Conservation (phyloP, 352 stramenopile species). For the Phytophthora sojae region DNA sequence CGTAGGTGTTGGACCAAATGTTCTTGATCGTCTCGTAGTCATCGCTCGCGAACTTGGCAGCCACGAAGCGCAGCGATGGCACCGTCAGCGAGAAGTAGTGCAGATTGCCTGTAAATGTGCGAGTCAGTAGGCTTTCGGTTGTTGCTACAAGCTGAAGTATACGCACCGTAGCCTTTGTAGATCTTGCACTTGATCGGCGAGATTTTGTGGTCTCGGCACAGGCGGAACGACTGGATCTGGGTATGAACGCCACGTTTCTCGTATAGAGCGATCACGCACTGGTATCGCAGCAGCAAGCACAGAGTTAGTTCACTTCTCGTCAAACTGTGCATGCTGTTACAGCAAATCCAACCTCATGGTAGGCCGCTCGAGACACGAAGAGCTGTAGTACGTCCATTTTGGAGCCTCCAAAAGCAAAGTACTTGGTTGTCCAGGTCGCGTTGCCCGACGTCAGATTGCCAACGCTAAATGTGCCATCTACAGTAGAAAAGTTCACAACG, state of each 20-base stretch:
- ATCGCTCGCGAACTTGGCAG: slow-evolving; percentile 86
- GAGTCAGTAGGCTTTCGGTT: not conserved
- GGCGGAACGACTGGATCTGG: slow-evolving; percentile 85
- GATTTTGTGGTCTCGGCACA: slow-evolving; percentile 87
- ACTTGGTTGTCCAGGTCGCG: slow-evolving; percentile 78
- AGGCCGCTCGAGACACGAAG: slow-evolving; percentile 83
- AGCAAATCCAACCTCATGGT: slow-evolving; percentile 65
- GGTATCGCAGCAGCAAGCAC: slow-evolving; percentile 3
- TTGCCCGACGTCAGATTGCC: slow-evolving; percentile 84
- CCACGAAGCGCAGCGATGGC: slow-evolving; percentile 81
- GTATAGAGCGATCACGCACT: slow-evolving; percentile 87
- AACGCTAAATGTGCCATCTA: slow-evolving; percentile 85
- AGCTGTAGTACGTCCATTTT: slow-evolving; percentile 88
- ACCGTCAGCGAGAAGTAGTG: slow-evolving; percentile 88
- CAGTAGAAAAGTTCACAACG: slow-evolving; percentile 6
- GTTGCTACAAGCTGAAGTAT: not conserved
- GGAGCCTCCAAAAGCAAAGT: slow-evolving; percentile 83
- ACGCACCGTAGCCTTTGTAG: slow-evolving; percentile 84
- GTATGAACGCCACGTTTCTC: slow-evolving; percentile 85
- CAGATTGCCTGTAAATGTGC: slow-evolving; percentile 55
- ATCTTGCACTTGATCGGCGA: slow-evolving; percentile 90
- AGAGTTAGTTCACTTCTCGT: not conserved
- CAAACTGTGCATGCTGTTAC: not conserved
- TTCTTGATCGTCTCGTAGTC: slow-evolving; percentile 86
- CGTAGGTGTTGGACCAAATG: slow-evolving; percentile 83